These are phyloP conservation scores for Colletotrichum sp. DNA, from an alignment of 2,329 filamentous ascomycete species.

Conservation along the genomic window DNA sequence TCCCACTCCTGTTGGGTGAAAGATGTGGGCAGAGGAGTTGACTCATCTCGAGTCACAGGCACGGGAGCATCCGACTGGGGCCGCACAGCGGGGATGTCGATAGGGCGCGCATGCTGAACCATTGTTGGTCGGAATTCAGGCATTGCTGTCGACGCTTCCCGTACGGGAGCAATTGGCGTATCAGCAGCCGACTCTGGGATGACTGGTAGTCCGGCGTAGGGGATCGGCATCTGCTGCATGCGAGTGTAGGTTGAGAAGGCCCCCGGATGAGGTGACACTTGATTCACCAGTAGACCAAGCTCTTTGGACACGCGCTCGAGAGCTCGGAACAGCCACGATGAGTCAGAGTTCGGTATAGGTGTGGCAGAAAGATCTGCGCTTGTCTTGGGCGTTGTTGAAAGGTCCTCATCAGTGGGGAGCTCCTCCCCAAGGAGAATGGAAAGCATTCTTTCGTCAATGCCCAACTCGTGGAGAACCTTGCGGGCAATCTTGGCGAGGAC, in stretches of 20 bases:
- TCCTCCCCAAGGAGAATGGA: slow-evolving; percentile 87
- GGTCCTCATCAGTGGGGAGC: slow-evolving; percentile 59
- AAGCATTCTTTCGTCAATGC: slow-evolving; percentile 85
- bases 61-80: slow-evolving; percentile 19
- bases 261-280: slow-evolving; percentile 78
- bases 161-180: slow-evolving; percentile 20
- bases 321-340: slow-evolving; percentile 76
- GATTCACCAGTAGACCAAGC: slow-evolving; percentile 81
- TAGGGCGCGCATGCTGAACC: slow-evolving; percentile 37
- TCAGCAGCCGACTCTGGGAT: slow-evolving; percentile 57
- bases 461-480: slow-evolving; percentile 85
- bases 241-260: slow-evolving; percentile 84
- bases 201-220: slow-evolving; percentile 79
- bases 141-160: slow-evolving; percentile 58
- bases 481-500: slow-evolving; percentile 84
- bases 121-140: slow-evolving; percentile 57
- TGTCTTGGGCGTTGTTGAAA: slow-evolving; percentile 53
- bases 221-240: slow-evolving; percentile 67
- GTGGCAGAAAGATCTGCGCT: slow-evolving; percentile 25
- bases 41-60: slow-evolving; percentile 7
- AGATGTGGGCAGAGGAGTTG: slow-evolving; percentile 21
- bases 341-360: slow-evolving; percentile 38
- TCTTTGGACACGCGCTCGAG: slow-evolving; percentile 87
- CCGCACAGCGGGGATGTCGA: slow-evolving; percentile 37
- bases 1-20: slow-evolving; percentile 89